phyloP scores from a whole-genome alignment of 2,329 filamentous ascomycete genomes.

The Colletotrichum sp. region DNA sequence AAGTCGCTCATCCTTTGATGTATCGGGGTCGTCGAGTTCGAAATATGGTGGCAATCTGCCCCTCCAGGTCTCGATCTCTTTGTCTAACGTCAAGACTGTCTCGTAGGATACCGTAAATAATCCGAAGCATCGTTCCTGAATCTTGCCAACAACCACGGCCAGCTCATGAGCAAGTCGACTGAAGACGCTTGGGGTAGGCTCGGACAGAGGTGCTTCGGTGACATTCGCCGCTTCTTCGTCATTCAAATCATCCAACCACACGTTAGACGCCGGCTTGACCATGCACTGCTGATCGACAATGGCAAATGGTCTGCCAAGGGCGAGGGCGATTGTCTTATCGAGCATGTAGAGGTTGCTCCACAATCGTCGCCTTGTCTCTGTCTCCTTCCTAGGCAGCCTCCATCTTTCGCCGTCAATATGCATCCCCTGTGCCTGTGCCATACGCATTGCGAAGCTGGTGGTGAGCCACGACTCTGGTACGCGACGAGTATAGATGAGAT shows the following conservation, averaged over 20 bases:
- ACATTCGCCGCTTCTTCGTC: conserved; percentile 31
- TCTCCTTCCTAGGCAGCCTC: conserved; percentile 38
- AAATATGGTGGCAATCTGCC: conserved; percentile 38
- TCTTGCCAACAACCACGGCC: conserved; percentile 40
- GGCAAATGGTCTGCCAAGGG: conserved; percentile 42
- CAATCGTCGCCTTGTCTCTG: conserved; percentile 40
- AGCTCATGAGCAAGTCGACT: conserved; percentile 35
- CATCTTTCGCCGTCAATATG: conserved; percentile 46
- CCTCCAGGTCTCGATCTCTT: conserved; percentile 36
- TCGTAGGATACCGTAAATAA: conserved; percentile 40
- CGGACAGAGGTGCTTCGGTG: conserved; percentile 28
- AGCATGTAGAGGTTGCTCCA: conserved; percentile 45
- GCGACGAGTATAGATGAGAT: conserved; percentile 42
- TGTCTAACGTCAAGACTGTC: conserved; percentile 38
- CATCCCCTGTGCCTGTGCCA: conserved; percentile 47
- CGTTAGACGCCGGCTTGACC: conserved; percentile 39
- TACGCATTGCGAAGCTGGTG: conserved; percentile 44
- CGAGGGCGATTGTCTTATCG: conserved; percentile 43
- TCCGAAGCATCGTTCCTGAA: conserved; percentile 43
- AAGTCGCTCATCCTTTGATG: conserved; percentile 30
- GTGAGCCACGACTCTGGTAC: conserved; percentile 45
- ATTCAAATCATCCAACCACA: conserved; percentile 40
- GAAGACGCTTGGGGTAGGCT: conserved; percentile 38
- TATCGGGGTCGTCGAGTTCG: conserved; percentile 34
- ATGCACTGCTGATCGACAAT: conserved; percentile 43